These are phyloP conservation scores for Penicillium occitanis DNA, from an alignment of 2,329 filamentous ascomycete species.

Conservation along the genomic window DNA sequence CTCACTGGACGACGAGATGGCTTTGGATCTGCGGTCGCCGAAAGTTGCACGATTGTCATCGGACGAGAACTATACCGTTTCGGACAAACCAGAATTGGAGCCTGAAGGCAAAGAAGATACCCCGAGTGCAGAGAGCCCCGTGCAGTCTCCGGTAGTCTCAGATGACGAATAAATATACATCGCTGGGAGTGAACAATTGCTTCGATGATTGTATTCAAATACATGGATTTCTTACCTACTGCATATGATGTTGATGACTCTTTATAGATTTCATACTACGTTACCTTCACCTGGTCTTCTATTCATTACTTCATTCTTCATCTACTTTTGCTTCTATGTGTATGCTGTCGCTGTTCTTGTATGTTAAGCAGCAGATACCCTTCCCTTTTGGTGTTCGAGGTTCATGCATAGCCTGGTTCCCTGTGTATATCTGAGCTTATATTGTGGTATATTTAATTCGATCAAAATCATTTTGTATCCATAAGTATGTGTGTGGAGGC, in stretches of 20 bases:
- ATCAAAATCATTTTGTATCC: neutral
- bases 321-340: neutral
- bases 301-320: slow-evolving; percentile 3
- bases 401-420: neutral
- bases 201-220: neutral
- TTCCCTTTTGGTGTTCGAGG: slow-evolving; percentile 7
- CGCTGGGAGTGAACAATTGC: neutral
- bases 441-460: neutral
- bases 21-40: slow-evolving; percentile 33
- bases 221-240: neutral
- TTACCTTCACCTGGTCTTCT: neutral
- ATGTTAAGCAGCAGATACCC: slow-evolving; percentile 16
- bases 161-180: slow-evolving; percentile 31
- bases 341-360: neutral
- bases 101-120: slow-evolving; percentile 26
- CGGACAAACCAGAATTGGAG: slow-evolving; percentile 40
- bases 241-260: neutral
- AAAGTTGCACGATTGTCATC: slow-evolving; percentile 38
- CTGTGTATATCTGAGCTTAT: slow-evolving; percentile 6
- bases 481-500: neutral
- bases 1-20: slow-evolving; percentile 24
- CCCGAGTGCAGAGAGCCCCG: slow-evolving; percentile 29
- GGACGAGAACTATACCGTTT: slow-evolving; percentile 31
- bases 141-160: slow-evolving; percentile 32
- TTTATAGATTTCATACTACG: slow-evolving; percentile 7